These are phyloP conservation scores for Endoconidiophora polonica DNA, from an alignment of 2,329 filamentous ascomycete species.

Conservation along the genomic window DNA sequence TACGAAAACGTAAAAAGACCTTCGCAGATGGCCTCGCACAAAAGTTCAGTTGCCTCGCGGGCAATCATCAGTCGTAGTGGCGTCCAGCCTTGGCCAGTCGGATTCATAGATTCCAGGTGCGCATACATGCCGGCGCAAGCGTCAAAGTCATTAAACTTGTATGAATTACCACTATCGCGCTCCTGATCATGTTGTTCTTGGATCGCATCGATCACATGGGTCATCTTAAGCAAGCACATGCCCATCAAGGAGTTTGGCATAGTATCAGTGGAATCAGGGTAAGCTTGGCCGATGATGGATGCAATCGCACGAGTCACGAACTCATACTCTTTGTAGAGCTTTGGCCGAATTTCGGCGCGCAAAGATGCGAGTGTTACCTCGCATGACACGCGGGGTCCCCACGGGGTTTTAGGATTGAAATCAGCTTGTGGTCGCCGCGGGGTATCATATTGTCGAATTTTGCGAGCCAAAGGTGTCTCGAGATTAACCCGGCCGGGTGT, in stretches of 20 bases:
- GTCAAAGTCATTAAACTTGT: not conserved
- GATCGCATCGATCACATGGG: slow-evolving; percentile 4
- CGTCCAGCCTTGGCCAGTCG: slow-evolving; percentile 18
- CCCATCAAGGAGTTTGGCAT: slow-evolving; percentile 20
- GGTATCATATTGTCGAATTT: slow-evolving; percentile 15
- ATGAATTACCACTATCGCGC: slow-evolving; percentile 18
- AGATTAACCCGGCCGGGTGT: slow-evolving; percentile 17
- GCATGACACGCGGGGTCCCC: not conserved
- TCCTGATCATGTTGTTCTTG: slow-evolving; percentile 14
- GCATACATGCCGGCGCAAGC: slow-evolving; percentile 20
- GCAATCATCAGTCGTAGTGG: slow-evolving; percentile 21
- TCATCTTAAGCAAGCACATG: slow-evolving; percentile 21
- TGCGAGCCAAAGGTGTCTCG: slow-evolving; percentile 18
- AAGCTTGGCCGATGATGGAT: not conserved
- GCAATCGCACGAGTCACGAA: slow-evolving; percentile 8
- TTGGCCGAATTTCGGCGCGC: not conserved
- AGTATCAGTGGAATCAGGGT: not conserved
- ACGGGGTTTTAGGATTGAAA: slow-evolving; percentile 1
- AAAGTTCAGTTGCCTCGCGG: slow-evolving; percentile 19
- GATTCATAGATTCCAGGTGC: slow-evolving; percentile 21
- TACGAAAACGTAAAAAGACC: slow-evolving; percentile 17
- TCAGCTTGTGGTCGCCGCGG: not conserved
- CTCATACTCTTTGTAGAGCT: slow-evolving; percentile 10
- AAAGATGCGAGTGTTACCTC: not conserved
- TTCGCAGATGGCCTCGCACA: slow-evolving; percentile 19